A percentile compares a stretch with the other conserved stretches of the same genome.
These are phyloP conservation scores for Solanum hybrid DNA, from an alignment of 305 asterid genomes.

Conservation along the genomic window DNA sequence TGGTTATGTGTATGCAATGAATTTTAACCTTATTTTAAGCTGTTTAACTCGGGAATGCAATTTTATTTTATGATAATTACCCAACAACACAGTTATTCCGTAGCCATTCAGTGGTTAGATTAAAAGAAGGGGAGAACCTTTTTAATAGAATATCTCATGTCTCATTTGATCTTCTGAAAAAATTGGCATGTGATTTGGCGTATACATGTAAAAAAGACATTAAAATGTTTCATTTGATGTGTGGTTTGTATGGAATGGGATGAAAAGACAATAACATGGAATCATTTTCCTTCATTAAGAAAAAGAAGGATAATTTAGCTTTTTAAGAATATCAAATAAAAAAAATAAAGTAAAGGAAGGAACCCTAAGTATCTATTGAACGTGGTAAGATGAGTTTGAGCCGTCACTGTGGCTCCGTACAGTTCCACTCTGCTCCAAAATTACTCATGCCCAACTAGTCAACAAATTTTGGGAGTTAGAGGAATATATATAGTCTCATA, in stretches of 20 bases:
- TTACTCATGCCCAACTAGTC: background rate
- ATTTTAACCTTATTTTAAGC: background rate
- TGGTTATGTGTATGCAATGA: background rate
- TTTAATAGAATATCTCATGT: background rate
- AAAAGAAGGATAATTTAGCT: background rate
- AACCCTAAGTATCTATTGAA: background rate
- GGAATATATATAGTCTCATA: background rate
- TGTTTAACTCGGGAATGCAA: background rate
- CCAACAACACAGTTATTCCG: background rate
- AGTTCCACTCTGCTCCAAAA: background rate
- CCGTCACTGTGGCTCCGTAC: background rate
- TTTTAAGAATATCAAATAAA: background rate
- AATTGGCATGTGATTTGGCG: background rate
- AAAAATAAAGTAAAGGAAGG: background rate
- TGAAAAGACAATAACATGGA: background rate
- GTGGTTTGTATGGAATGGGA: background rate
- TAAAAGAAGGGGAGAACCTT: background rate
- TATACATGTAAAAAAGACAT: background rate
- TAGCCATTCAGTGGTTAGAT: background rate
- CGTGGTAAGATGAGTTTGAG: background rate
- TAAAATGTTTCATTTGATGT: background rate
- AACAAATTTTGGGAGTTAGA: background rate
- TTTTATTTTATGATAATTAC: background rate
- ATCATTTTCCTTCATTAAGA: background rate
- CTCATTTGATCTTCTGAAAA: background rate